Base-by-base conservation (phyloP, 352 stramenopile genomes). In the Pythium sukuiense region DNA sequence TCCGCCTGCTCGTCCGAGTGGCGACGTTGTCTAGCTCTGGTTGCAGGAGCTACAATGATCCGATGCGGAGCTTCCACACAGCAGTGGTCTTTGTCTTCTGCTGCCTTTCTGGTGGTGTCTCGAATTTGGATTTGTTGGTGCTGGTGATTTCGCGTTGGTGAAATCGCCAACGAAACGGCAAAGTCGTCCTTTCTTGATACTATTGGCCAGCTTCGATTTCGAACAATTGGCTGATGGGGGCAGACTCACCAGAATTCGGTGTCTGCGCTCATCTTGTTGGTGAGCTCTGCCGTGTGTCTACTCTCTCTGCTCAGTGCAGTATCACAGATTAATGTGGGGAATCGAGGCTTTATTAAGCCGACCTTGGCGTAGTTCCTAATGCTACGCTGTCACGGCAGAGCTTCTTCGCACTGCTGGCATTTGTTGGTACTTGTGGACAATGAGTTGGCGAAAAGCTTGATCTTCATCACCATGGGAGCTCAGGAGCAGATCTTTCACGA, bases 391-490 rank as follows among this genome's bases (percentile, higher is more conserved):
- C 8, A 48, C 41, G 18, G 41, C 41, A 20, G 41, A 48, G 16
- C 41, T 18, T 48, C 41, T 48, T 26, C 41, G 41, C 16, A 48
- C 41, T 26, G 41, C 41, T 3, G 20, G 20, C 0, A 11, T 32
- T 24, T 18, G 48, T 16, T 55, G 48, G 24, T 33, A 33, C 48
- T 55, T 30, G 24, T 55, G 30, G 1, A 32, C 37, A 6, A 62
- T 57, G 12, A 63, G 32, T 30, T 20, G 35, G 26, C 76, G 73
- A 69, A 93, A 93, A 43, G 77, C 75, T 16, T 79, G 58, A 61
- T 89, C 68, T 68, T 91, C 81, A 58, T 87, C 70, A 32, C 82
- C 65, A 32, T 67, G 32, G 35, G 72, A 67, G 54, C 84, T 60
- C 32, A 76, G 55, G 14, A 90, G 66, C 54, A 90, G 77, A 59